Evolutionary conservation across 192 early-diverging fungal species (phyloP).

Genomic region (Podila epigama): DNA sequence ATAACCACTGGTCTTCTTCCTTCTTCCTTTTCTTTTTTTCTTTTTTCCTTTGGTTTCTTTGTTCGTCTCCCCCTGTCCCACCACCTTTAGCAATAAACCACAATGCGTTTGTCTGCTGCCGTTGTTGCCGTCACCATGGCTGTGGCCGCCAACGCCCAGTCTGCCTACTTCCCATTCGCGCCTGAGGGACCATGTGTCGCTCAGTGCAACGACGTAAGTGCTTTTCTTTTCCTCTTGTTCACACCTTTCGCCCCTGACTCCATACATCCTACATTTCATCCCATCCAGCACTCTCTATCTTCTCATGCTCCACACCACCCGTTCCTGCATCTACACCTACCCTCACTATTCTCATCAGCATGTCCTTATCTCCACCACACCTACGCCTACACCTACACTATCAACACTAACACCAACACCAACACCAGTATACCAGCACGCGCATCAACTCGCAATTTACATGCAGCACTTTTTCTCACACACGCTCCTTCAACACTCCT

Average conservation of each 20-base stretch:
- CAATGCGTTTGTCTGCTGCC: constrained; percentile 25
- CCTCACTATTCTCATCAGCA: no score
- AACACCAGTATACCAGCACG: no score
- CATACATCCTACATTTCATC: no score
- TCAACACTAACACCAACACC: no score
- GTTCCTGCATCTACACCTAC: no score
- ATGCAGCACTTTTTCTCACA: no score
- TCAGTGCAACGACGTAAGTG: constrained; percentile 21
- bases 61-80: background rate
- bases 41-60: background rate
- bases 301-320: background rate
- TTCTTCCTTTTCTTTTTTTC: constrained; percentile 9
- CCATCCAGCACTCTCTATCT: no score
- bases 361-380: background rate
- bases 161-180: constrained; percentile 25
- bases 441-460: no score
- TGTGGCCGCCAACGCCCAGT: constrained; percentile 20
- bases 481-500: no score
- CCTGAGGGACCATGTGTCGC: constrained; percentile 28
- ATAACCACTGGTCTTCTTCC: constrained; percentile 2
- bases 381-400: no score
- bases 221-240: background rate
- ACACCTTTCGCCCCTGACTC: background rate
- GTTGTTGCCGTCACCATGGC: constrained; percentile 22
- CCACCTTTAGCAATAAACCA: background rate